Conservation (phyloP, 2,329 filamentous ascomycete genomes). For the Lachnellula subtilissima region DNA sequence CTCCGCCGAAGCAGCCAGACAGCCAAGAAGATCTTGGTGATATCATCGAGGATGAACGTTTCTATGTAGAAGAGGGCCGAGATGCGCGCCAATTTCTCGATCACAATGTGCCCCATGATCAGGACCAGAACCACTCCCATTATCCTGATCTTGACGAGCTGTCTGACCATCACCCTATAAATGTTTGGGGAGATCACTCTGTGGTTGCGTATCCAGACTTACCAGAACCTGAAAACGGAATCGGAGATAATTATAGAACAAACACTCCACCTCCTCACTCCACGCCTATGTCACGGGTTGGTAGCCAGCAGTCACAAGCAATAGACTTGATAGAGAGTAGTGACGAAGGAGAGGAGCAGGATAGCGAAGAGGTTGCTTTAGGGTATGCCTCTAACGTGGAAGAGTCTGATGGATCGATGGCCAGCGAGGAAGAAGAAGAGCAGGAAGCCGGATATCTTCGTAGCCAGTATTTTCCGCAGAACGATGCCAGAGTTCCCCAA, state of each 20-base stretch:
- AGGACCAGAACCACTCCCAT: not conserved
- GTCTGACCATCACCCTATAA: not conserved
- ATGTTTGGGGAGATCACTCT: constrained; percentile 4
- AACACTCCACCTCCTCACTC: constrained; percentile 2
- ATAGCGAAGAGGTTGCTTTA: not conserved
- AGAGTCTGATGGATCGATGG: constrained; percentile 13
- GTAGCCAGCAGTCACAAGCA: constrained; percentile 20
- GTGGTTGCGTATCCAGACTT: constrained; percentile 20
- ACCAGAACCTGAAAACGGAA: not conserved
- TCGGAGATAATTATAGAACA: not conserved
- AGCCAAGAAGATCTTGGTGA: not conserved
- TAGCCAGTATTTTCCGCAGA: not conserved
- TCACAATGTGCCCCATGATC: not conserved
- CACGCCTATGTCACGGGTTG: constrained; percentile 19
- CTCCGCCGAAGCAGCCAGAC: constrained; percentile 7
- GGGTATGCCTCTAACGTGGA: not conserved
- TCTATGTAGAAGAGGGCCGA: constrained; percentile 14
- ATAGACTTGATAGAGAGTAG: constrained; percentile 26
- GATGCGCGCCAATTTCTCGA: not conserved
- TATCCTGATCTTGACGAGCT: constrained; percentile 16
- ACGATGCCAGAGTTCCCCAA: not conserved
- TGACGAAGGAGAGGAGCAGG: constrained; percentile 9
- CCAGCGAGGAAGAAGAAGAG: constrained; percentile 1
- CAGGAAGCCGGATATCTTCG: constrained; percentile 1
- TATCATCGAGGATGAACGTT: constrained; percentile 10